Evolutionary conservation across 345 rosid genomes (phyloP).

Genomic region (Raphanus sativus): DNA sequence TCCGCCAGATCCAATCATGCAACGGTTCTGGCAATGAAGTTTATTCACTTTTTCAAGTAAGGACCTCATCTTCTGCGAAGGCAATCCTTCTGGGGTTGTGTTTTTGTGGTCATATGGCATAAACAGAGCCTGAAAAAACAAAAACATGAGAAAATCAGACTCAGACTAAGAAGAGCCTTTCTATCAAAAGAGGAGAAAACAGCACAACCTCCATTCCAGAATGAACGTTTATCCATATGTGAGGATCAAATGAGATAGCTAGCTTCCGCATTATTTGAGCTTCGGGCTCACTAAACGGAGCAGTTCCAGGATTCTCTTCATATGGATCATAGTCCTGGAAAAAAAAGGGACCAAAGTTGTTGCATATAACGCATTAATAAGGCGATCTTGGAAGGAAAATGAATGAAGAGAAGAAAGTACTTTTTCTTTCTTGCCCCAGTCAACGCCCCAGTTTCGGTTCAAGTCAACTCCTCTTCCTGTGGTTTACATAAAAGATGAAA

Average conservation of each 20-base stretch:
- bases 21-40: conserved; percentile 71
- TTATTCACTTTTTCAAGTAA: conserved; percentile 74
- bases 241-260: conserved; percentile 90
- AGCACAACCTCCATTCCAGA: conserved; percentile 86
- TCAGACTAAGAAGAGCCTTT: background rate
- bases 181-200: background rate
- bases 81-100: conserved; percentile 69
- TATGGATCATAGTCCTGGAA: conserved; percentile 93
- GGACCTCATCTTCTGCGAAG: conserved; percentile 57
- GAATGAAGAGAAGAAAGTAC: conserved; percentile 36
- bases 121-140: conserved; percentile 67
- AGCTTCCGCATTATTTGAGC: conserved; percentile 86
- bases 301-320: conserved; percentile 97
- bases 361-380: background rate
- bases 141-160: conserved; percentile 17
- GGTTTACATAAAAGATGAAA: conserved; percentile 8
- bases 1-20: conserved; percentile 94
- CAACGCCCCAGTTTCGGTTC: conserved; percentile 97
- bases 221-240: conserved; percentile 92
- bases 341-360: background rate
- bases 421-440: conserved; percentile 99
- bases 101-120: conserved; percentile 99
- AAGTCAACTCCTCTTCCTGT: conserved; percentile 98
- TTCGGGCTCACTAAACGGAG: conserved; percentile 96
- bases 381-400: background rate